Percentiles rank a stretch among this genome's conserved stretches.
These are phyloP conservation scores for Erythrobasidium hasegawianum DNA, from an alignment of 1,284 basidiomycete species.

Conservation along the genomic window DNA sequence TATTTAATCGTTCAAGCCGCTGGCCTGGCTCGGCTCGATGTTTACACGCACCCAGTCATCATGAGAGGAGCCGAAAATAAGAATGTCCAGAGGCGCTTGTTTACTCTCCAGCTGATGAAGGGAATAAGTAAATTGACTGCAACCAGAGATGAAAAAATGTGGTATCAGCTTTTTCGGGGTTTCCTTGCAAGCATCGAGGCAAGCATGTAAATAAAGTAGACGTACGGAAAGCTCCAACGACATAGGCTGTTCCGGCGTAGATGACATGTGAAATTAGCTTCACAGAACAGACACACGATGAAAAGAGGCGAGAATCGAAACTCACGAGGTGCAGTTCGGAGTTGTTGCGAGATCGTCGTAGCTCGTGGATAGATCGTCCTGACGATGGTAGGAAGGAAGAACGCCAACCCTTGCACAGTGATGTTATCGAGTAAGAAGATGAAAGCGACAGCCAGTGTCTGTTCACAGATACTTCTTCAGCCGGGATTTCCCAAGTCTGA, in stretches of 20 bases:
- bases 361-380: conserved; percentile 47
- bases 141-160: too few species aligned
- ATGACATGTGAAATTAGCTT: too few species aligned
- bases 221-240: conserved; percentile 8
- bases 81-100: neutral
- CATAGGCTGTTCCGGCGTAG: too few species aligned
- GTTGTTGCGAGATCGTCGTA: conserved; percentile 47
- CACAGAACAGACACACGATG: too few species aligned
- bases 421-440: conserved; percentile 52
- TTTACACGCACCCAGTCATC: conserved; percentile 40
- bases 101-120: conserved; percentile 17
- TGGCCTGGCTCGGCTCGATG: too few species aligned
- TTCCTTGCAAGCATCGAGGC: too few species aligned
- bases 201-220: too few species aligned
- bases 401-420: conserved; percentile 42
- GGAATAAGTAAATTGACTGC: conserved; percentile 8
- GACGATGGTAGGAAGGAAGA: conserved; percentile 49
- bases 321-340: neutral
- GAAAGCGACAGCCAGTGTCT: conserved; percentile 42
- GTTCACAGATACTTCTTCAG: too few species aligned
- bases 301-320: too few species aligned
- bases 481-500: too few species aligned
- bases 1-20: too few species aligned
- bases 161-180: too few species aligned
- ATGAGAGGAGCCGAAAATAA: neutral